Percentiles rank a stretch among this genome's conserved stretches.
phyloP scores from a whole-genome alignment of 1,284 basidiomycete genomes.

The Vanrija sp. region DNA sequence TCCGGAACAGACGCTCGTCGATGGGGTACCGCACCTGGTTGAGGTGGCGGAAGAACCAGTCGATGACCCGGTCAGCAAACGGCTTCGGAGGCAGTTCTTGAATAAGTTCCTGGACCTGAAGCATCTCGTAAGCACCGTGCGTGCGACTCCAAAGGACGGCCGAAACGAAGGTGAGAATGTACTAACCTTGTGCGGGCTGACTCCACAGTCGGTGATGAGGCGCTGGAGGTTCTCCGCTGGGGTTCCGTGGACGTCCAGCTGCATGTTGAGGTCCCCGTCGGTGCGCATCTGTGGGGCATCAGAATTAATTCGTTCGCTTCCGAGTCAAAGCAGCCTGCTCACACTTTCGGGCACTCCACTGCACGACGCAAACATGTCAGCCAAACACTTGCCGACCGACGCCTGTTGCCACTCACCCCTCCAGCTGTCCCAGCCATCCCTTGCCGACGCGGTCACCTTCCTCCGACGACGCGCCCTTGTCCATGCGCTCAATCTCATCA shows the following conservation, averaged over 20 bases:
- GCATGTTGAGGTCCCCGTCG: constrained; percentile 44
- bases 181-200: constrained; percentile 67
- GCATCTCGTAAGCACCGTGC: not conserved
- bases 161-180: not conserved
- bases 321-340: not conserved
- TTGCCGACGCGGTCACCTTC: constrained; percentile 37
- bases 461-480: constrained; percentile 21
- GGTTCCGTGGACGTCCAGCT: constrained; percentile 45
- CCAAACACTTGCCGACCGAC: not conserved
- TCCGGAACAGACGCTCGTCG: constrained; percentile 77
- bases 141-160: not conserved
- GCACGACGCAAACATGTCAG: not conserved
- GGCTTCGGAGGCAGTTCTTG: constrained; percentile 76
- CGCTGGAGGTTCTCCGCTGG: constrained; percentile 55
- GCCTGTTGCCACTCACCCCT: constrained; percentile 30
- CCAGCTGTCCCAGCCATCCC: constrained; percentile 42
- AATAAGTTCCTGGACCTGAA: constrained; percentile 69
- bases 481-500: constrained; percentile 20
- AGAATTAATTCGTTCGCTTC: constrained; percentile 4
- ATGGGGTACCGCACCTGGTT: constrained; percentile 94
- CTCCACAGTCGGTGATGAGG: constrained; percentile 82
- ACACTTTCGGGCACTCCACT: constrained; percentile 30
- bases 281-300: constrained; percentile 31
- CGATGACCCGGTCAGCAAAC: constrained; percentile 60
- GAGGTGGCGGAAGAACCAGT: constrained; percentile 56